Conservation (phyloP, 805 yeast genomes). For the Saccharomycopsis sp. region DNA sequence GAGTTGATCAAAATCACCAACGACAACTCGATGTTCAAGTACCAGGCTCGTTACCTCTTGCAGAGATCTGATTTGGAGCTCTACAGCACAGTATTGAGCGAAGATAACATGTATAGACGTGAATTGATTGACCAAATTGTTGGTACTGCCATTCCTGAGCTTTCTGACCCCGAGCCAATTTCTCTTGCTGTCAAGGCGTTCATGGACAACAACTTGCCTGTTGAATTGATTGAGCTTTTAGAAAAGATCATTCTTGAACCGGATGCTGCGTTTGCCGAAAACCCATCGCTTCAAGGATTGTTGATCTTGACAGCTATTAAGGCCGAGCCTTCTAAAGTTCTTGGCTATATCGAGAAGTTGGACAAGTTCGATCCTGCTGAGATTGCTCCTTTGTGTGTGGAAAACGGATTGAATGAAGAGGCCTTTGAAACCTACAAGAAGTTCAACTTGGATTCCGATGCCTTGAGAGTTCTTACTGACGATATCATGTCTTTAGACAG, state of each 20-base stretch:
- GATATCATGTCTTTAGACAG: slow-evolving; percentile 92
- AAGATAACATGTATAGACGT: slow-evolving; percentile 80
- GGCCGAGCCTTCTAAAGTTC: slow-evolving; percentile 84
- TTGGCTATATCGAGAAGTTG: slow-evolving; percentile 76
- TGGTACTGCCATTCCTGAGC: slow-evolving; percentile 93
- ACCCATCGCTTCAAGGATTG: slow-evolving; percentile 90
- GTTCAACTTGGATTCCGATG: slow-evolving; percentile 68
- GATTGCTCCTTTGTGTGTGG: slow-evolving; percentile 87
- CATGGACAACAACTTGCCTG: slow-evolving; percentile 90
- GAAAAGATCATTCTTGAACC: slow-evolving; percentile 97
- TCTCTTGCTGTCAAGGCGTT: slow-evolving; percentile 91
- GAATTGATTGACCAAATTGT: slow-evolving; percentile 90
- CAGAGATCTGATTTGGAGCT: slow-evolving; percentile 77
- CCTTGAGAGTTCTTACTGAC: slow-evolving; percentile 86
- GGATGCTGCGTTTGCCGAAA: slow-evolving; percentile 85
- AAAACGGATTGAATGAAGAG: slow-evolving; percentile 84
- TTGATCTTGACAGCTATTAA: slow-evolving; percentile 90
- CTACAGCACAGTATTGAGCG: slow-evolving; percentile 73
- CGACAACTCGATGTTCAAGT: slow-evolving; percentile 96
- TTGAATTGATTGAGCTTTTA: slow-evolving; percentile 86
- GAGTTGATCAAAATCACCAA: slow-evolving; percentile 90
- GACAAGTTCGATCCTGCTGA: slow-evolving; percentile 90
- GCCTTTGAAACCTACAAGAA: slow-evolving; percentile 90
- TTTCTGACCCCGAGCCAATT: slow-evolving; percentile 87
- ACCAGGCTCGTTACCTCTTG: slow-evolving; percentile 94